Evolutionary conservation across 371 early-diverging fungal genomes (phyloP).

Genomic region (Synchytrium microbalum): DNA sequence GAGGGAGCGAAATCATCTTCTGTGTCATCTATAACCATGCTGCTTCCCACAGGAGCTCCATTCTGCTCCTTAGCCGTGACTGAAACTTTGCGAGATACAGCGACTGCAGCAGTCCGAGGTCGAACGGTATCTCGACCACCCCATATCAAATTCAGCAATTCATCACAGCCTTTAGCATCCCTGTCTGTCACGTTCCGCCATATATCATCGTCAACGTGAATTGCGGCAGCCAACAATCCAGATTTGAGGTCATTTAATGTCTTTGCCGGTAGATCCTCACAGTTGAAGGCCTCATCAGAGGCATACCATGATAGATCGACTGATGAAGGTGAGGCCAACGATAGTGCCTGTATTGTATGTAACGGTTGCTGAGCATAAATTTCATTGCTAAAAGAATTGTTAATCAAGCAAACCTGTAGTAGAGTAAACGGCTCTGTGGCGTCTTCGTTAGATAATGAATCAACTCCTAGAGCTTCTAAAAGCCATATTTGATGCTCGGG

Average conservation of each 20-base stretch:
- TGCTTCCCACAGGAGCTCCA: too few relatives aligned
- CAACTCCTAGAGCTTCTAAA: not conserved
- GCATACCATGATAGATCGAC: slow-evolving; percentile 28
- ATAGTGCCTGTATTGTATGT: slow-evolving; percentile 16
- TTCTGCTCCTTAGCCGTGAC: not conserved
- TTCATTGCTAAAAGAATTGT: not conserved
- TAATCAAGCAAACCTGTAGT: not conserved
- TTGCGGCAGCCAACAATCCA: not conserved
- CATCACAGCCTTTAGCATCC: not conserved
- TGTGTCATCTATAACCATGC: not conserved
- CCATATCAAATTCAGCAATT: not conserved
- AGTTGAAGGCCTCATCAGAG: slow-evolving; percentile 12
- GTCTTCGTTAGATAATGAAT: not conserved
- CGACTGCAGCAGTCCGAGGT: not conserved
- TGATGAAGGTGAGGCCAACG: slow-evolving; percentile 16
- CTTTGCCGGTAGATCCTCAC: not conserved
- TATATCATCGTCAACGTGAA: not conserved
- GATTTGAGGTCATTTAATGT: not conserved
- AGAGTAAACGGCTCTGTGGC: not conserved
- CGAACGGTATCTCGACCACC: too few relatives aligned
- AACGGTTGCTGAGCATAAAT: not conserved
- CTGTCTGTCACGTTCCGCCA: not conserved
- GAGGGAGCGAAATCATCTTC: not conserved
- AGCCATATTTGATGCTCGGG: not conserved
- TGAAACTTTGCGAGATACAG: not conserved